A percentile compares a stretch with the other conserved stretches of the same genome.
These are phyloP conservation scores for Ambrosiella cleistominuta DNA, from an alignment of 2,329 filamentous ascomycete genomes.

Conservation along the genomic window DNA sequence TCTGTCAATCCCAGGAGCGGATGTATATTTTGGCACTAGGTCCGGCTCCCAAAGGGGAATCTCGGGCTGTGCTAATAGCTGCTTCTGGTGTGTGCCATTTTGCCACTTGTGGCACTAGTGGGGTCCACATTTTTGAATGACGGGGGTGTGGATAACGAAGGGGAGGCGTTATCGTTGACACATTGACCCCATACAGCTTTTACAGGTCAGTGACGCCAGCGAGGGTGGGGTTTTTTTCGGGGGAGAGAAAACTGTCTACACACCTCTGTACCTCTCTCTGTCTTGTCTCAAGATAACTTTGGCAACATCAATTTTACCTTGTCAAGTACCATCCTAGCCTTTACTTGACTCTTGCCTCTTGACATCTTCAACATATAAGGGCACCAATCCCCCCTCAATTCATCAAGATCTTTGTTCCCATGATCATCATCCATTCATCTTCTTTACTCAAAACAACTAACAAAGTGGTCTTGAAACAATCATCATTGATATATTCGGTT, in stretches of 20 bases:
- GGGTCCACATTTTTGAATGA: not conserved
- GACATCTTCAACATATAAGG: constrained; percentile 11
- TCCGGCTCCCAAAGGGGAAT: not conserved
- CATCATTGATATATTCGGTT: not conserved
- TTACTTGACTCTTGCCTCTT: not conserved
- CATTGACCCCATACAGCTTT: constrained; percentile 5
- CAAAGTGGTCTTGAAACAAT: not conserved
- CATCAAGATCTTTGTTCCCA: not conserved
- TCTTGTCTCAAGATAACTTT: not conserved
- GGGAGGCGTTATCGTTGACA: constrained; percentile 6
- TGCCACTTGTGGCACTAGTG: constrained; percentile 11
- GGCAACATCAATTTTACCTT: not conserved
- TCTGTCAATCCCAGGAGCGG: constrained; percentile 11
- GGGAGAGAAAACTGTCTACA: not conserved
- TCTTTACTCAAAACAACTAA: not conserved
- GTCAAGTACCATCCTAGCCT: not conserved
- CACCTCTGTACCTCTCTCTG: not conserved
- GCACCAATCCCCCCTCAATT: not conserved
- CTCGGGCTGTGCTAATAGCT: not conserved
- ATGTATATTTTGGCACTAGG: constrained; percentile 7
- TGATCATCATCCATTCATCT: not conserved
- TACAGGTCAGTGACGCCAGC: not conserved
- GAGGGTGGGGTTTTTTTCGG: constrained; percentile 6
- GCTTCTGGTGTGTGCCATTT: not conserved
- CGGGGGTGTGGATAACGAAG: not conserved